These are phyloP conservation scores for Eutrema japonicum DNA, from an alignment of 345 rosid genomes.

Conservation along the genomic window DNA sequence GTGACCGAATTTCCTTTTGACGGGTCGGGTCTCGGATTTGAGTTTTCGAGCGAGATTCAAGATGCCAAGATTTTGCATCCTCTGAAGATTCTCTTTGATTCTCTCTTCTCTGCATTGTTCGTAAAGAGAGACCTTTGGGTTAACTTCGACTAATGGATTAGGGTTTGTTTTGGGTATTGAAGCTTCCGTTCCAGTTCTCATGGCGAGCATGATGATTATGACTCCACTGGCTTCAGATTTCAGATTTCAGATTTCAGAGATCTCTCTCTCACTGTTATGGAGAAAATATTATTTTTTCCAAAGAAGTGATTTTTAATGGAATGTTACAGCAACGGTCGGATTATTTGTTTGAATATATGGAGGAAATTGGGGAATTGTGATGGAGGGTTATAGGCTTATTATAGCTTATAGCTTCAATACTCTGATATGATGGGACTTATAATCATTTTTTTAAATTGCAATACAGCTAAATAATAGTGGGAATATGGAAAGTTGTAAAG, in stretches of 20 bases:
- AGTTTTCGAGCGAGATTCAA: conserved; percentile 64
- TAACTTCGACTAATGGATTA: conserved; percentile 22
- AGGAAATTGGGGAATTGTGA: conserved; percentile 17
- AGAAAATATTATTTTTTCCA: not conserved
- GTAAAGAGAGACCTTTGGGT: conserved; percentile 49
- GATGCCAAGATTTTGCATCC: conserved; percentile 78
- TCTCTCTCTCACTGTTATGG: not conserved
- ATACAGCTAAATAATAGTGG: conserved; percentile 5
- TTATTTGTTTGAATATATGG: conserved; percentile 32
- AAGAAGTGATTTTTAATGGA: conserved; percentile 4
- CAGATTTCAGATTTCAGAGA: not conserved
- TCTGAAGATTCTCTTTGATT: conserved; percentile 72
- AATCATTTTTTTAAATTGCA: not conserved
- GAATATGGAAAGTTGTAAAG: conserved; percentile 16
- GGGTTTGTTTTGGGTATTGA: conserved; percentile 1
- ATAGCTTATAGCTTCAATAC: too few relatives aligned
- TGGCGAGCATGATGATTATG: conserved; percentile 26
- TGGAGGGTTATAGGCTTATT: not conserved
- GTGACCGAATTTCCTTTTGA: conserved; percentile 41
- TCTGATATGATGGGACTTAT: too few relatives aligned
- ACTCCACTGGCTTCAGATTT: not conserved
- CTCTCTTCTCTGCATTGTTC: conserved; percentile 78
- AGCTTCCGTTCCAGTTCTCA: conserved; percentile 23
- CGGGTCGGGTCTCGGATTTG: conserved; percentile 43
- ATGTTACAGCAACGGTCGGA: conserved; percentile 40